Evolutionary conservation across 1,284 basidiomycete species (phyloP), one percentile per base, ranked within the genome.

Genomic region (Leucoagaricus sp.): DNA sequence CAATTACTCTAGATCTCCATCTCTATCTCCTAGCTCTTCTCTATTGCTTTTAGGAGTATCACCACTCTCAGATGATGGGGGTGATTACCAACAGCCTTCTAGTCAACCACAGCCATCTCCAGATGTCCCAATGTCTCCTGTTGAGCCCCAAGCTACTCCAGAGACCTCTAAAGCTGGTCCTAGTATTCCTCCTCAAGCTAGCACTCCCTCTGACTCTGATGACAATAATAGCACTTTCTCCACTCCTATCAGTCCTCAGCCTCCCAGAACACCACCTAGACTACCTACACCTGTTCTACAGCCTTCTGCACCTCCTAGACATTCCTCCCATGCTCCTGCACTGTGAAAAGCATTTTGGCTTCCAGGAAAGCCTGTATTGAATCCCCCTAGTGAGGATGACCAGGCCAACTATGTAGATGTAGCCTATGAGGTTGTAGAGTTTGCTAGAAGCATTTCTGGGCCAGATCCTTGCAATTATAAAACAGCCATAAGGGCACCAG

Each of bases 151-250:
- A 41, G 3, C 19, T 9, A 8, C 36, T 38, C 15, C 15, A 19
- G 13, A 15, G 36, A 10, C 31, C 12, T 38, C 36, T n/a, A 8
- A 13, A 15, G 19, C 19, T 23, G 19, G 40, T 15, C 19, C 19
- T 38, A 38, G 7, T 38, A 15, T 23, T 41, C 40, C 17, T 41
- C 40, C 12, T 41, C 40, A 41, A 23, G 17, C 69, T n/a, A 70
- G 70, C 60, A 54, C 69, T 47, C 65, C 67, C 5, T 71, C 71
- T 55, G 63, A 68, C 10, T 33, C 52, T n/a, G 64, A 63, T 13
- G 61, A 63, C 49, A 61, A 61, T 33, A 65, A 59, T 12, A 70
- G 66, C 64, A 46, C 57, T 8, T 70, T 69, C 61, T 71, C 60
- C 44, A 61, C 69, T 40, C 61, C 65, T n/a, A 54, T 48, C 19